Evolutionary conservation across 805 yeast species (phyloP).

Genomic region (Metschnikowia drakensbergensis): DNA sequence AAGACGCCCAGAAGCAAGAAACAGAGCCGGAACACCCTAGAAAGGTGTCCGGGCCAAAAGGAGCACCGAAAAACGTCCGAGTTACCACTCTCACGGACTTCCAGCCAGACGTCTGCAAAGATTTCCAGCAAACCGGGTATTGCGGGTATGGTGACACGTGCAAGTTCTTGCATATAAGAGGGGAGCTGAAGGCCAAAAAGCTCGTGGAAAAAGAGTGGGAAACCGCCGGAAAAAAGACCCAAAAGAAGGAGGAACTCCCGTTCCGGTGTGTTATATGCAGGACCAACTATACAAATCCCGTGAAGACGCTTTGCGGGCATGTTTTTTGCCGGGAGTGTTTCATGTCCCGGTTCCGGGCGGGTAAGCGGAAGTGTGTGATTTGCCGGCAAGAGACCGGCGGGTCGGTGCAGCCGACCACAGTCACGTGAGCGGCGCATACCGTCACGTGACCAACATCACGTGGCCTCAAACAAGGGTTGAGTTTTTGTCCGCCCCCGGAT

Average conservation of each 20-base stretch:
- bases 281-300: conserved; percentile 49
- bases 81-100: conserved; percentile 75
- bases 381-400: conserved; percentile 64
- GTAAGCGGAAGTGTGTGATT: conserved; percentile 46
- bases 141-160: conserved; percentile 98
- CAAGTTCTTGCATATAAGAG: conserved; percentile 88
- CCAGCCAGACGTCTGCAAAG: conserved; percentile 93
- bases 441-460: background rate
- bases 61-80: conserved; percentile 42
- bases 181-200: conserved; percentile 72
- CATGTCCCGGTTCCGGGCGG: conserved; percentile 40
- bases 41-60: conserved; percentile 21
- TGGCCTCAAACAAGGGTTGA: too few species aligned
- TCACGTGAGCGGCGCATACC: background rate
- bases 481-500: too few species aligned
- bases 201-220: conserved; percentile 72
- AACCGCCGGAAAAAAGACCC: conserved; percentile 22
- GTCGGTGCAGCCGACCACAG: conserved; percentile 47
- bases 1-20: background rate
- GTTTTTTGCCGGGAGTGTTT: conserved; percentile 63
- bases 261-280: conserved; percentile 63
- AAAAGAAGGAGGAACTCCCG: conserved; percentile 32
- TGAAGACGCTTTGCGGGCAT: conserved; percentile 60
- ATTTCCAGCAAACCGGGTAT: conserved; percentile 83
- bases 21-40: background rate